These are phyloP conservation scores for Trypanosoma conorhini DNA, from an alignment of 208 protist genomes.

Conservation along the genomic window DNA sequence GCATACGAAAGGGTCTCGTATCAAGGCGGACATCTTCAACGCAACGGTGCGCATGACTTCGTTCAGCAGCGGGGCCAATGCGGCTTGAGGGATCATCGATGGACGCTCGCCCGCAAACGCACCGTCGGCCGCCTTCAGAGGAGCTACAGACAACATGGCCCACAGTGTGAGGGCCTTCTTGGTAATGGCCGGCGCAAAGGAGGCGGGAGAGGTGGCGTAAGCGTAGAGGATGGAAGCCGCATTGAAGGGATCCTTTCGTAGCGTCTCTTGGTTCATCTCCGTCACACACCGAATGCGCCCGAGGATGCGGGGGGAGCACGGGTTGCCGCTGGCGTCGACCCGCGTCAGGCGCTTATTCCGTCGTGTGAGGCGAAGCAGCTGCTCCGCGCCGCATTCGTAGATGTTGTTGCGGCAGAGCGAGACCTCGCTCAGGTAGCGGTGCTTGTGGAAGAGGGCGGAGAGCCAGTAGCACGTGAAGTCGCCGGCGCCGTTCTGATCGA, in stretches of 20 bases:
- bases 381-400: slow-evolving; percentile 73
- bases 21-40: slow-evolving; percentile 41
- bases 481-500: slow-evolving; percentile 63
- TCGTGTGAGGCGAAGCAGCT: slow-evolving; percentile 69
- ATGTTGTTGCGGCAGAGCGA: slow-evolving; percentile 59
- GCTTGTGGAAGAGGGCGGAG: slow-evolving; percentile 56
- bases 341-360: slow-evolving; percentile 55
- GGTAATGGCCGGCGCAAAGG: slow-evolving; percentile 49
- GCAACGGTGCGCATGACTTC: slow-evolving; percentile 83
- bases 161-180: slow-evolving; percentile 71
- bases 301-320: slow-evolving; percentile 45
- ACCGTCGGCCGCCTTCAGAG: slow-evolving; percentile 26
- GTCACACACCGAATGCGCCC: slow-evolving; percentile 47
- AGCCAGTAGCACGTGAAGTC: slow-evolving; percentile 68
- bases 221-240: slow-evolving; percentile 52
- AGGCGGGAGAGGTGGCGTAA: slow-evolving; percentile 45
- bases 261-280: slow-evolving; percentile 30
- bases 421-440: slow-evolving; percentile 59
- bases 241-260: slow-evolving; percentile 67
- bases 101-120: not conserved
- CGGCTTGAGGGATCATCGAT: slow-evolving; percentile 60
- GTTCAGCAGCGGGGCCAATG: slow-evolving; percentile 71
- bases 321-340: slow-evolving; percentile 50
- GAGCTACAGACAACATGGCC: slow-evolving; percentile 66
- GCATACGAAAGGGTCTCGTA: slow-evolving; percentile 69